These are phyloP conservation scores for Malbranchea cinnamomea DNA, from an alignment of 2,329 filamentous ascomycete species.

Conservation along the genomic window DNA sequence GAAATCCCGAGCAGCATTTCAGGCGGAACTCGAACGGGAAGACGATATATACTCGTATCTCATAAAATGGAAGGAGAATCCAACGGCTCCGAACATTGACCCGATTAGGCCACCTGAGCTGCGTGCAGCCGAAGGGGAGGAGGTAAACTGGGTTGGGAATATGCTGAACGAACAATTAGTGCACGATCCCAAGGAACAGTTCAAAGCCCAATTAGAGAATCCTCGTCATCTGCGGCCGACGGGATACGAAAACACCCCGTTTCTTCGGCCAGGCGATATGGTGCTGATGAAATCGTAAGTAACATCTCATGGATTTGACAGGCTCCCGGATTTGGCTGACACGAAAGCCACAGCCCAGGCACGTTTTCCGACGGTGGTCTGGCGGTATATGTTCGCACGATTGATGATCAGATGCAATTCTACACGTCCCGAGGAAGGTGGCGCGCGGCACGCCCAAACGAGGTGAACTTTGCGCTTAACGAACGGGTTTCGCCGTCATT, in stretches of 20 bases:
- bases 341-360: constrained; percentile 7
- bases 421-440: constrained; percentile 30
- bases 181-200: constrained; percentile 5
- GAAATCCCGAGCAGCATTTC: constrained; percentile 15
- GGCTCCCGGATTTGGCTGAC: constrained; percentile 3
- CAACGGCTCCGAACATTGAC: constrained; percentile 4
- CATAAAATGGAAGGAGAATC: constrained; percentile 21
- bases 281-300: constrained; percentile 22
- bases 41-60: constrained; percentile 28
- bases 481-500: constrained; percentile 32
- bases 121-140: no score
- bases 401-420: constrained; percentile 28
- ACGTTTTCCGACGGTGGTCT: constrained; percentile 15
- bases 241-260: constrained; percentile 13
- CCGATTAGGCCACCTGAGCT: constrained; percentile 3
- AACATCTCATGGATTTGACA: constrained; percentile 9
- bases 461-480: constrained; percentile 35
- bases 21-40: constrained; percentile 22
- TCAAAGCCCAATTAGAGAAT: no score
- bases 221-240: no score
- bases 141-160: constrained; percentile 4
- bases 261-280: constrained; percentile 19
- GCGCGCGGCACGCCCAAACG: constrained; percentile 22
- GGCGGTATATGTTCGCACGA: constrained; percentile 27
- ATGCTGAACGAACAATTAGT: constrained; percentile 9